Percentiles rank a stretch among this genome's conserved stretches.
phyloP scores from a whole-genome alignment of 2,329 filamentous ascomycete species.

The Plectosphaerella cucumerina region DNA sequence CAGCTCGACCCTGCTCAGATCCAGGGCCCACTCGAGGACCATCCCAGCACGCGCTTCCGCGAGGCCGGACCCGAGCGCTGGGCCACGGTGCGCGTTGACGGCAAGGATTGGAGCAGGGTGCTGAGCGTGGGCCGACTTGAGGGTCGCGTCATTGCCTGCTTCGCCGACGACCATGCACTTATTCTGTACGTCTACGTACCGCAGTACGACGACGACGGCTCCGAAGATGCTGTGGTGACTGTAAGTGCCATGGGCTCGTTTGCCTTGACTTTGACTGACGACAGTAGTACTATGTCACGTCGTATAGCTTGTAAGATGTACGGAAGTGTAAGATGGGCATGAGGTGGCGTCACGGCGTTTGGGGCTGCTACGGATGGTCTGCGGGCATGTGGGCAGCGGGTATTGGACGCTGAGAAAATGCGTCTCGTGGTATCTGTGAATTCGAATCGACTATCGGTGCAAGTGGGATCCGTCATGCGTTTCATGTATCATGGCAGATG shows the following conservation, averaged over 20 bases:
- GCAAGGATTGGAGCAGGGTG: conserved; percentile 91
- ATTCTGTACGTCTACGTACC: conserved; percentile 81
- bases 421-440: no score
- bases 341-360: no score
- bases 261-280: conserved; percentile 1
- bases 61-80: conserved; percentile 75
- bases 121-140: conserved; percentile 86
- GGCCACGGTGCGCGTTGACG: conserved; percentile 88
- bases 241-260: conserved; percentile 38
- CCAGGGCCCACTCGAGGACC: conserved; percentile 66
- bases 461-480: no score
- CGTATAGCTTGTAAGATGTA: conserved; percentile 25
- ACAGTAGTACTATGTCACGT: conserved; percentile 32
- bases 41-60: conserved; percentile 77
- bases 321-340: no score
- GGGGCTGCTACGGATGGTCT: no score
- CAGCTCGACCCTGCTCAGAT: conserved; percentile 77
- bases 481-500: no score
- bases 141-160: conserved; percentile 88
- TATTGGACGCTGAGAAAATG: no score
- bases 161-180: conserved; percentile 73
- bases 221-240: conserved; percentile 71
- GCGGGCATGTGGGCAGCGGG: no score
- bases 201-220: conserved; percentile 60
- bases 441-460: no score